These are phyloP conservation scores for Wallacemonas collosoma DNA, from an alignment of 208 protist genomes.

Conservation along the genomic window DNA sequence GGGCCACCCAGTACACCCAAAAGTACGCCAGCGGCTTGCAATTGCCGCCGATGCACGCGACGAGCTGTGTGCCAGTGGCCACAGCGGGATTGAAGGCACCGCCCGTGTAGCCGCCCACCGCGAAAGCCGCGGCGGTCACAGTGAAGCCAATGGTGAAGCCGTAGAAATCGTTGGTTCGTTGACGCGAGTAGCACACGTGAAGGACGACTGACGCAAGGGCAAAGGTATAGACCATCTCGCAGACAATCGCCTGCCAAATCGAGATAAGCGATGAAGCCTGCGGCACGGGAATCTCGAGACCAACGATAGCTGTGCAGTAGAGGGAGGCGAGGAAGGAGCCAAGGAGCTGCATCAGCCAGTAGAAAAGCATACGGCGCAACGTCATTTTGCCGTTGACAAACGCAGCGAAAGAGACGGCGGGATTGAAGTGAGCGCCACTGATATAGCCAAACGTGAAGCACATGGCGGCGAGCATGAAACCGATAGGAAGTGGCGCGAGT, in stretches of 20 bases:
- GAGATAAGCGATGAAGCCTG: constrained; percentile 39
- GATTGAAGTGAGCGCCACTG: constrained; percentile 93
- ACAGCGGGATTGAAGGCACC: constrained; percentile 86
- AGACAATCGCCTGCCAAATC: constrained; percentile 71
- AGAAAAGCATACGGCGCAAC: constrained; percentile 57
- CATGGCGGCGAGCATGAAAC: constrained; percentile 87
- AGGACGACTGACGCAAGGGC: constrained; percentile 78
- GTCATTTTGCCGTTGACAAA: constrained; percentile 85
- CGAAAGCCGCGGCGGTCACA: constrained; percentile 71
- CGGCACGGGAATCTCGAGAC: constrained; percentile 67
- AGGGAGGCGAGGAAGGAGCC: constrained; percentile 73
- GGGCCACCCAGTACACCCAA: constrained; percentile 91
- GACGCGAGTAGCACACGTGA: constrained; percentile 82
- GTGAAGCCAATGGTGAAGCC: constrained; percentile 78
- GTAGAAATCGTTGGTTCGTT: constrained; percentile 86
- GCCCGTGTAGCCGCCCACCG: constrained; percentile 62
- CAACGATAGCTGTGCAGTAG: constrained; percentile 77
- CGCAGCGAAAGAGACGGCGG: constrained; percentile 87
- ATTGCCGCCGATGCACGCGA: constrained; percentile 71
- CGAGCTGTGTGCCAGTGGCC: constrained; percentile 71
- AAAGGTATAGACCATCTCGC: constrained; percentile 84
- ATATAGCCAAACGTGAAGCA: constrained; percentile 93
- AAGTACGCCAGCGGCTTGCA: constrained; percentile 64
- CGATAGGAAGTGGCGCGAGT: constrained; percentile 81
- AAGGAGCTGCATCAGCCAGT: constrained; percentile 76